Evolutionary conservation across 2,329 filamentous ascomycete species (phyloP), one percentile per base, ranked within the genome.

Genomic region (Lasiodiplodia citricola): DNA sequence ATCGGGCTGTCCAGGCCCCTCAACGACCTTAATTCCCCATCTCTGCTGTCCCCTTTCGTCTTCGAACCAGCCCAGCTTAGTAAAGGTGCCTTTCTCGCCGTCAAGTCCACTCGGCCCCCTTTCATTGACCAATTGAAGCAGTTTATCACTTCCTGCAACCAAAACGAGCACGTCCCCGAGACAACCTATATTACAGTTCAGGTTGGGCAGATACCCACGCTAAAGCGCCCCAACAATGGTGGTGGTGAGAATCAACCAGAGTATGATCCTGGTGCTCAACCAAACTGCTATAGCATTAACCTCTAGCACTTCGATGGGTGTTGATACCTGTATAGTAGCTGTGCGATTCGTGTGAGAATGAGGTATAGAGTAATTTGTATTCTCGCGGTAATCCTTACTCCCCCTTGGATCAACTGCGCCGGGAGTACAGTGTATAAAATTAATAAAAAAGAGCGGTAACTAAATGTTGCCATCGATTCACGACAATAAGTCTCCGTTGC

Each of bases 221-320:
- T 60, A 37, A 23, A 23, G 0, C 4, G 21, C 37, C 2, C 35
- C 11, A 37, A 72, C 58, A 8, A 71, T 14, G 0, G 68, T 37
- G 2, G 70, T 63, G 11, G 69, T 71, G n/a, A 67, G n/a, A 2
- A 71, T 52, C 0, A 72, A 68, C 5, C 70, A 37, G 52, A 66
- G 52, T 0, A 73, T 38, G 50, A 71, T 71, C 4, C 37, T 62
- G 4, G 70, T 23, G 1, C 69, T 70, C 2, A 71, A 35, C 68
- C 72, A 70, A 4, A 70, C 71, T 3, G 70, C 72, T 6, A 64
- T 51, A 2, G 41, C 18, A 16, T 65, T 65, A 68, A 73, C 70
- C 1, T 25, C 23, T 1, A 73, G 56, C 6, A 65, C 13, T 23
- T 72, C 67, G 16, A 71, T 65, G 4, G 68, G 68, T 13, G 63